phyloP scores from a whole-genome alignment of 2,329 filamentous ascomycete species.

The Cladosporium sp. region DNA sequence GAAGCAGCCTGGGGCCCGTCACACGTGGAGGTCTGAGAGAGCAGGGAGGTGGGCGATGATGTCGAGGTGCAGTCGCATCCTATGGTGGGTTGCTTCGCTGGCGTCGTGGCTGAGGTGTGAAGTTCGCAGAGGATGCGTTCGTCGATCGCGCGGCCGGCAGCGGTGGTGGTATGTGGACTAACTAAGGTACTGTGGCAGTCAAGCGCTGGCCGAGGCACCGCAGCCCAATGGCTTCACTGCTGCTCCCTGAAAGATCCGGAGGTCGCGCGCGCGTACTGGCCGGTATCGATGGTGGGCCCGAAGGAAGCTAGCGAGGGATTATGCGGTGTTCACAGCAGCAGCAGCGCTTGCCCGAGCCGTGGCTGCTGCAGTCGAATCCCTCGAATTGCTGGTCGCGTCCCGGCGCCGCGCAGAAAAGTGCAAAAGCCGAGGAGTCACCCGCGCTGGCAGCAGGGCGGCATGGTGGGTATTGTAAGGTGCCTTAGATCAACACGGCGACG shows the following conservation, averaged over 20 bases:
- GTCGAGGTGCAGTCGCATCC: slow-evolving; percentile 6
- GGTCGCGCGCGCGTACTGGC: no score
- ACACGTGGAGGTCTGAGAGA: slow-evolving; percentile 2
- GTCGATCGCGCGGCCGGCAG: background rate
- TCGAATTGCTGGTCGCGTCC: background rate
- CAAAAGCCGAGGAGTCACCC: slow-evolving; percentile 4
- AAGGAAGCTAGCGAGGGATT: background rate
- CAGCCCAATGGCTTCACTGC: slow-evolving; percentile 7
- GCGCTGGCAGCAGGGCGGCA: background rate
- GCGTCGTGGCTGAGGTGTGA: slow-evolving; percentile 2
- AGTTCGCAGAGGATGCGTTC: slow-evolving; percentile 1
- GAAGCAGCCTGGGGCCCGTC: background rate
- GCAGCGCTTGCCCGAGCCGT: background rate
- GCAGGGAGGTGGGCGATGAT: slow-evolving; percentile 2
- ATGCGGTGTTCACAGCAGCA: slow-evolving; percentile 5
- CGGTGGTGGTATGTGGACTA: background rate
- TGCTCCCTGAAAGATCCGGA: background rate
- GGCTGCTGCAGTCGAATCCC: background rate
- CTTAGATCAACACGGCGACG: no score
- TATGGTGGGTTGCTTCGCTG: slow-evolving; percentile 7
- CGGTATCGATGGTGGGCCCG: background rate
- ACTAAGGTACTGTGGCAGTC: background rate
- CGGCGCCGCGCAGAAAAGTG: background rate
- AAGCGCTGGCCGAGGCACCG: no score
- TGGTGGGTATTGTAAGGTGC: background rate